Conservation (phyloP, 2,329 filamentous ascomycete genomes). For the Colletotrichum sp. region DNA sequence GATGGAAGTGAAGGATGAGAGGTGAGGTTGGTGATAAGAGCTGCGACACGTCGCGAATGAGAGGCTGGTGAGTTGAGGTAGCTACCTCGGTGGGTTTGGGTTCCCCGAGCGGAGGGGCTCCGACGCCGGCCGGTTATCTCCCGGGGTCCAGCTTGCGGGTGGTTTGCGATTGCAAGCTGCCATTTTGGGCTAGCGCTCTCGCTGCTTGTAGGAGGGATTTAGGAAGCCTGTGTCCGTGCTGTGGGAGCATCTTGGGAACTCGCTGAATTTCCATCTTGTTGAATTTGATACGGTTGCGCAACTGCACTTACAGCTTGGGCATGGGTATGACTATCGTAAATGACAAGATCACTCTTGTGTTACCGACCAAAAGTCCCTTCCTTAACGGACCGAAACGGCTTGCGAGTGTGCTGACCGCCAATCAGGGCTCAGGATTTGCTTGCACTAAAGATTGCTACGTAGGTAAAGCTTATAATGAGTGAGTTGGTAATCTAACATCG, state of each 20-base stretch:
- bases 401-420: rapidly evolving
- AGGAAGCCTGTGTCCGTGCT: neutral
- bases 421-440: neutral
- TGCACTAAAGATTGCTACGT: too few species aligned
- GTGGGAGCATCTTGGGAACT: neutral
- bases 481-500: too few species aligned
- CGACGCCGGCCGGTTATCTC: constrained; percentile 20
- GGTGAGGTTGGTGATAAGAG: neutral
- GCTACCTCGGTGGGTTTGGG: neutral
- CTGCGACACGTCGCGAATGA: neutral
- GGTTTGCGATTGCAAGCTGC: neutral
- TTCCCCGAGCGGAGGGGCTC: constrained; percentile 10
- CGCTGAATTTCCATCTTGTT: neutral
- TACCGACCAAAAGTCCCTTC: too few species aligned
- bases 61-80: neutral
- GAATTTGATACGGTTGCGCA: neutral
- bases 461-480: too few species aligned
- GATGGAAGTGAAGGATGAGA: neutral
- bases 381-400: rapidly evolving
- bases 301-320: too few species aligned
- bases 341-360: too few species aligned
- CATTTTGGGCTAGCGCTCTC: neutral
- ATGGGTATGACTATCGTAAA: too few species aligned
- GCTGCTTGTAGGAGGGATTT: neutral
- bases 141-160: neutral